These are phyloP conservation scores for Pouteria glomerata DNA, from an alignment of 148 eudicot species.

Conservation along the genomic window DNA sequence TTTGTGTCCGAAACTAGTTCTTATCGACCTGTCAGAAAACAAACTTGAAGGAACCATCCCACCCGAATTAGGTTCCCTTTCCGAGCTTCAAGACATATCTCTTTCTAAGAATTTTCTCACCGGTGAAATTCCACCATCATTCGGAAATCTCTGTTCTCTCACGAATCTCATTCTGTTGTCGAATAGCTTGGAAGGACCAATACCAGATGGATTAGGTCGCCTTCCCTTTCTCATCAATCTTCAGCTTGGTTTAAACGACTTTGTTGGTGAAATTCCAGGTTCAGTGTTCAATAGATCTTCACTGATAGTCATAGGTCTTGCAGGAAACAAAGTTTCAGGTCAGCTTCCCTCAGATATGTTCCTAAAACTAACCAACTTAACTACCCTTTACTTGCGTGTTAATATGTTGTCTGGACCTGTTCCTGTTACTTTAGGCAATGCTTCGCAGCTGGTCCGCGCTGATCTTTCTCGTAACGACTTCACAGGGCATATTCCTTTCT, in stretches of 20 bases:
- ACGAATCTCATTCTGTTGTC: slow-evolving; percentile 11
- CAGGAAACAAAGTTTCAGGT: slow-evolving; percentile 15
- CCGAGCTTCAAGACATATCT: slow-evolving; percentile 12
- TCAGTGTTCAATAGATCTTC: slow-evolving; percentile 17
- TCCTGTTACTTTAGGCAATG: slow-evolving; percentile 16
- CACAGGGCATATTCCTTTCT: slow-evolving; percentile 22
- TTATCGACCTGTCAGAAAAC: slow-evolving; percentile 15
- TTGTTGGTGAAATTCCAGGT: slow-evolving; percentile 17
- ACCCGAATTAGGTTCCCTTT: slow-evolving; percentile 17
- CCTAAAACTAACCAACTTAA: slow-evolving; percentile 4
- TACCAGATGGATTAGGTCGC: slow-evolving; percentile 15
- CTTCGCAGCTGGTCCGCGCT: slow-evolving; percentile 14
- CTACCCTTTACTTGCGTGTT: slow-evolving; percentile 6
- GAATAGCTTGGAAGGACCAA: slow-evolving; percentile 14
- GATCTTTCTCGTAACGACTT: slow-evolving; percentile 23
- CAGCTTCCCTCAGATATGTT: slow-evolving; percentile 24
- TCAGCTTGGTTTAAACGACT: slow-evolving; percentile 7
- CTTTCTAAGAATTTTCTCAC: slow-evolving; percentile 12
- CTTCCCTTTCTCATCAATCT: slow-evolving; percentile 13
- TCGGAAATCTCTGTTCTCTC: slow-evolving; percentile 20
- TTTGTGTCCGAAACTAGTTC: slow-evolving; percentile 5
- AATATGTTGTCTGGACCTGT: slow-evolving; percentile 17
- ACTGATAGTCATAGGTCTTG: background rate
- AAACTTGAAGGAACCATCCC: slow-evolving; percentile 19
- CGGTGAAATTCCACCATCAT: slow-evolving; percentile 18